Base-by-base conservation (phyloP, 306 rosid genomes). In the Vigna radiata region DNA sequence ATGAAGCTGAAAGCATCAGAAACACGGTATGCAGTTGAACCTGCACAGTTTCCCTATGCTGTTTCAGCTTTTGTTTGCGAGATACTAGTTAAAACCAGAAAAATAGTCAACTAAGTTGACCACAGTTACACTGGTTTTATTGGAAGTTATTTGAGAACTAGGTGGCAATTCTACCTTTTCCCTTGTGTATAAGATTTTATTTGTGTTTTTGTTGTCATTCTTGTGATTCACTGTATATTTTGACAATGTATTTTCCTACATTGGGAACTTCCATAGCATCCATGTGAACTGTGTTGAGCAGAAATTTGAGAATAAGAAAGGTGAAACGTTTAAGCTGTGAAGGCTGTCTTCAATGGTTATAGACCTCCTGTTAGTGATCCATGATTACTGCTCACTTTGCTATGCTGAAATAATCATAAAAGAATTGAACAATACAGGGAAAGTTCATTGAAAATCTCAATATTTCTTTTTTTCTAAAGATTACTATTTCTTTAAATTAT, bases 1-100 rank as follows among this genome's bases (percentile, higher is more conserved):
- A 89, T 50, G 97, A 92, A 7, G 98, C 98, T 41, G 98, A 89
- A 88, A 91, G 86, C 76, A 92, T 87, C 69, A 83, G 96, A 86
- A 91, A 72, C 77, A 91, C 96, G 80, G 99, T 96, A 95, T 86
- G 89, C 68, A 47, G 39, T 69, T 31, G 76, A 77, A 72, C 72
- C 19, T 78, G 44, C 55, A 82, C 55, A 84, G 59, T 18, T 73
- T 61, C 56, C 46, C 56, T 31, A 27, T 43, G 74, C 37, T 59
- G 47, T 53, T 77, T 41, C 46, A 8, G 46, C 13, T 41, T 21
- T 8, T 41, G 13, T 2, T 41, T 41, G 46, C 13, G 12, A 41
- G 3, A 9, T 9, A 9, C 12, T 11, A 2, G 46, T 41, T 41
- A 41, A 41, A 41, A 29, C 19, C 18, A 2, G 18, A 60, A 60